Conservation (phyloP, 257 asterid genomes). For the Avicennia marina region DNA sequence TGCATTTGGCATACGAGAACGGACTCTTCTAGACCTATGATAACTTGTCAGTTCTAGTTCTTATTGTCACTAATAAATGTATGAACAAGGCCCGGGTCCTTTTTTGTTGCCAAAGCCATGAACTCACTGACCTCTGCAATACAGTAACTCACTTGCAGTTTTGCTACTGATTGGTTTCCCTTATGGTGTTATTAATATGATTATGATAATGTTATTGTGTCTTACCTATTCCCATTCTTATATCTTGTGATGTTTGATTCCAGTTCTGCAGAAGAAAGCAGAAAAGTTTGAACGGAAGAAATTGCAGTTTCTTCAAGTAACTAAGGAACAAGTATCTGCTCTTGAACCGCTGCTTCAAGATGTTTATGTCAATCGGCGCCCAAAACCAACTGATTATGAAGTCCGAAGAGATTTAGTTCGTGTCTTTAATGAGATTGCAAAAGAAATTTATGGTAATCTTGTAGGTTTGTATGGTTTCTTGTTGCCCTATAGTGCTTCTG, state of each 20-base stretch:
- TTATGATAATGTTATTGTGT: not conserved
- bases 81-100: not conserved
- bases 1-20: too few species aligned
- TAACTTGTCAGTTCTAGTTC: not conserved
- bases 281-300: slow-evolving; percentile 53
- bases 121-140: not conserved
- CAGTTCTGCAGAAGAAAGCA: slow-evolving; percentile 70
- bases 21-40: not conserved
- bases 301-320: slow-evolving; percentile 35
- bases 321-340: slow-evolving; percentile 31
- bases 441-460: slow-evolving; percentile 69
- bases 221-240: slow-evolving; percentile 10
- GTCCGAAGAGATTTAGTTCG: slow-evolving; percentile 61
- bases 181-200: slow-evolving; percentile 1
- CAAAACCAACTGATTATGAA: slow-evolving; percentile 58
- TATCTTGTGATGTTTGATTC: slow-evolving; percentile 17
- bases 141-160: not conserved
- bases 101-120: not conserved
- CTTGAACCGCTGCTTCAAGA: slow-evolving; percentile 62
- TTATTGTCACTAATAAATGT: not conserved
- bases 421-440: slow-evolving; percentile 74
- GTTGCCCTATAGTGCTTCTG: not conserved
- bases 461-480: slow-evolving; percentile 5
- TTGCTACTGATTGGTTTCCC: slow-evolving; percentile 4
- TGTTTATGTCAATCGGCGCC: slow-evolving; percentile 47